A percentile compares a stretch with the other conserved stretches of the same genome.
These are phyloP conservation scores for Aspergillus incahuasiensis DNA, from an alignment of 495 filamentous ascomycete genomes.

Conservation along the genomic window DNA sequence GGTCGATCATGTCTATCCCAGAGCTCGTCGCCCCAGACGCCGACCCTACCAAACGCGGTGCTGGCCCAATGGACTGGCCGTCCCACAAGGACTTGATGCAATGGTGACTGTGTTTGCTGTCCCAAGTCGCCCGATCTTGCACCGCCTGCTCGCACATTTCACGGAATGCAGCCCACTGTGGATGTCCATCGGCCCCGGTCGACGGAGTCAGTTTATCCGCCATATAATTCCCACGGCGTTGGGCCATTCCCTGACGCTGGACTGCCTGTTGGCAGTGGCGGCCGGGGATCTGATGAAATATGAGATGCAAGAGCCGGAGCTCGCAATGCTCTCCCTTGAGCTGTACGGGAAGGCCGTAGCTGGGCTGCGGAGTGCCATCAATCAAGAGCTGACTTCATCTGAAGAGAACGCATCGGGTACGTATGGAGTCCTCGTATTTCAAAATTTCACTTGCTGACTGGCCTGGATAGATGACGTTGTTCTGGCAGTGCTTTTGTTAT, in stretches of 20 bases:
- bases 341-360: neutral
- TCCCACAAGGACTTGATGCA: neutral
- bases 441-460: too few species aligned
- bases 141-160: conserved; percentile 17
- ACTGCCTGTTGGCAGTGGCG: conserved; percentile 16
- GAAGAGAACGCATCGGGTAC: neutral
- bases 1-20: neutral
- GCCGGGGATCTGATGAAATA: conserved; percentile 21
- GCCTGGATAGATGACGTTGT: conserved; percentile 10
- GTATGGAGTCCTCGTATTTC: too few species aligned
- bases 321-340: neutral
- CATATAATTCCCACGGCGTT: conserved; percentile 14
- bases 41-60: neutral
- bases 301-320: conserved; percentile 1
- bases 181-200: conserved; percentile 14
- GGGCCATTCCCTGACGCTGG: conserved; percentile 11
- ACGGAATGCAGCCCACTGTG: conserved; percentile 14
- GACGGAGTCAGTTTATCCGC: conserved; percentile 1
- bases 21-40: neutral
- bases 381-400: neutral
- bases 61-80: neutral
- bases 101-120: conserved; percentile 19
- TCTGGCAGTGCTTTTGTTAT: conserved; percentile 17
- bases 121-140: conserved; percentile 3
- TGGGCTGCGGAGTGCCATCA: neutral